These are phyloP conservation scores for Geotrichum phurueaensis DNA, from an alignment of 1,139 yeast genomes.

Conservation along the genomic window DNA sequence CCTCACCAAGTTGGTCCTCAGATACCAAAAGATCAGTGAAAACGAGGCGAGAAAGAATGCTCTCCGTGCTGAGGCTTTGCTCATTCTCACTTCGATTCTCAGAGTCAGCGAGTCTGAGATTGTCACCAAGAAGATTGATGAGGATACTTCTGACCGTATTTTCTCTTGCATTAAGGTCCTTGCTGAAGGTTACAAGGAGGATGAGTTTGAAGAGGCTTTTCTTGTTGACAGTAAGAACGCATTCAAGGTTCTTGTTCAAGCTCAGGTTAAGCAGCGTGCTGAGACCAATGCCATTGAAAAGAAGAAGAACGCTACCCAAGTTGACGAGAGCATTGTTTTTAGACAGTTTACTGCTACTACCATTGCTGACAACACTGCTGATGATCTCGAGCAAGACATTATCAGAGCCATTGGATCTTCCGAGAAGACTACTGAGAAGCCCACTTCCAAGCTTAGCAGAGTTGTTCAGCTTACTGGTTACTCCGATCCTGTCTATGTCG, in stretches of 20 bases:
- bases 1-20: conserved; percentile 77
- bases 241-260: conserved; percentile 56
- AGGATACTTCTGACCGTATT: conserved; percentile 90
- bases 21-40: conserved; percentile 58
- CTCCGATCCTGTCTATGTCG: conserved; percentile 96
- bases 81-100: conserved; percentile 84
- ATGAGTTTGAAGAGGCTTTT: conserved; percentile 62
- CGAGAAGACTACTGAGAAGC: conserved; percentile 45
- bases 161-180: conserved; percentile 74
- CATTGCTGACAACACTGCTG: conserved; percentile 34
- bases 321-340: conserved; percentile 76
- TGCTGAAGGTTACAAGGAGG: conserved; percentile 53
- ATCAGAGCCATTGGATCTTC: conserved; percentile 44
- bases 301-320: conserved; percentile 67
- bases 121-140: conserved; percentile 77
- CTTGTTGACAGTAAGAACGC: conserved; percentile 85
- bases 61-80: conserved; percentile 88
- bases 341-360: conserved; percentile 62
- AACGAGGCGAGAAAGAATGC: conserved; percentile 60
- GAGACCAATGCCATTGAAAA: conserved; percentile 54
- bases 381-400: conserved; percentile 31
- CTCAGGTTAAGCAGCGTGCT: conserved; percentile 50
- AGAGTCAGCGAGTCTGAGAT: conserved; percentile 83
- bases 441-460: conserved; percentile 73
- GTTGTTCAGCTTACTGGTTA: conserved; percentile 94